Conservation (phyloP, 495 filamentous ascomycete genomes). For the Xeromyces bisporus region DNA sequence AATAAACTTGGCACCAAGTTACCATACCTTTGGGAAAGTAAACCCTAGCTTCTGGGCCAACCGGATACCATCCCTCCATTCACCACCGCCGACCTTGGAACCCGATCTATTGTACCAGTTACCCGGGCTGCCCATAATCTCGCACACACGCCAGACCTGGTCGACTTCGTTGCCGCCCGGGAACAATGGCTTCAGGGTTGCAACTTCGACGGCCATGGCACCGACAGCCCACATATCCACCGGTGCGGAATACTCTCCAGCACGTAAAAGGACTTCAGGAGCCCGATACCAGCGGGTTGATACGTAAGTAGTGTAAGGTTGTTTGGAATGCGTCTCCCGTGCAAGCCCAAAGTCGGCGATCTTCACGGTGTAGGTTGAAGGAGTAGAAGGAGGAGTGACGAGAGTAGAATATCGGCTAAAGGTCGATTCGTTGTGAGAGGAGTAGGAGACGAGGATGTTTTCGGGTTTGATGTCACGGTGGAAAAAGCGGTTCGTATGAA, state of each 20-base stretch:
- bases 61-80: conserved; percentile 90
- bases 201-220: conserved; percentile 99
- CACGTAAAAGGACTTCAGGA: conserved; percentile 84
- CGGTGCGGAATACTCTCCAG: conserved; percentile 92
- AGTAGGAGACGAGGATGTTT: conserved; percentile 95
- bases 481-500: conserved; percentile 94
- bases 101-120: conserved; percentile 93
- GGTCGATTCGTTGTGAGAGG: conserved; percentile 62
- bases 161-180: conserved; percentile 97
- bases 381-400: conserved; percentile 87
- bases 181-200: conserved; percentile 92
- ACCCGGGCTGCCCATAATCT: conserved; percentile 98
- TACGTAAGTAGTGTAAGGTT: conserved; percentile 96
- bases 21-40: conserved; percentile 72
- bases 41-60: conserved; percentile 93
- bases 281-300: conserved; percentile 98
- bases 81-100: conserved; percentile 77
- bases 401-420: conserved; percentile 86
- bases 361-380: conserved; percentile 88
- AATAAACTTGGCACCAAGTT: not conserved
- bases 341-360: conserved; percentile 99
- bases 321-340: conserved; percentile 85
- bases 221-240: conserved; percentile 98
- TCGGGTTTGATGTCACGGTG: conserved; percentile 99
- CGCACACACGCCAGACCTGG: conserved; percentile 97